Evolutionary conservation across 2,329 filamentous ascomycete species (phyloP).

Genomic region (Scedosporium minutisporum): DNA sequence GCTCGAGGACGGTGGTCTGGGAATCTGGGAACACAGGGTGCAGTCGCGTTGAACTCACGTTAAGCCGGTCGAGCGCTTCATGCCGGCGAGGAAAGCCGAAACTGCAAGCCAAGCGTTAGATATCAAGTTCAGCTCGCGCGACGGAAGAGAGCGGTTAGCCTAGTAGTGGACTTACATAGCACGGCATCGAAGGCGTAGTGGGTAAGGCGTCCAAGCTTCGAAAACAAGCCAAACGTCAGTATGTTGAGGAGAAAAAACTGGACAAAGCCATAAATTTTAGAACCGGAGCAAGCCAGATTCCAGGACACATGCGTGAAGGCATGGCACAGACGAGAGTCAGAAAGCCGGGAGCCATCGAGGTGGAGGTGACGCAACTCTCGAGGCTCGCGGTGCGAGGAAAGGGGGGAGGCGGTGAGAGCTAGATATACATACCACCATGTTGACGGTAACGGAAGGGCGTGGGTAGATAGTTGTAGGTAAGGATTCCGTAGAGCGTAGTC

Average conservation of each 20-base stretch:
- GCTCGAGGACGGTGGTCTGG: background rate
- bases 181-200: constrained; percentile 97
- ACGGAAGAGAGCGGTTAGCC: background rate
- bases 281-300: background rate
- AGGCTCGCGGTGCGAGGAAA: background rate
- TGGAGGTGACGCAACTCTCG: background rate
- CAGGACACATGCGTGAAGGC: background rate
- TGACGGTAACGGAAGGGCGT: background rate
- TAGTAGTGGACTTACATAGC: constrained; percentile 52
- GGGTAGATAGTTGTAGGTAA: background rate
- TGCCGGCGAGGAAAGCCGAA: constrained; percentile 90
- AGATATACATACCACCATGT: constrained; percentile 10
- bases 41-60: constrained; percentile 60
- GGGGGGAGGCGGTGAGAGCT: background rate
- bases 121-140: background rate
- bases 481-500: background rate
- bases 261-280: background rate
- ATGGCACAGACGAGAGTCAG: too few relatives aligned
- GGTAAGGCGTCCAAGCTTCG: constrained; percentile 82
- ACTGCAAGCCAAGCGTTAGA: constrained; percentile 42
- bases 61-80: constrained; percentile 93
- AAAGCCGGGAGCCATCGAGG: background rate
- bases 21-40: background rate
- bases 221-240: constrained; percentile 58
- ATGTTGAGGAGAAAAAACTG: constrained; percentile 49